phyloP scores from a whole-genome alignment of 2,329 filamentous ascomycete species.

The Xylaria digitata region DNA sequence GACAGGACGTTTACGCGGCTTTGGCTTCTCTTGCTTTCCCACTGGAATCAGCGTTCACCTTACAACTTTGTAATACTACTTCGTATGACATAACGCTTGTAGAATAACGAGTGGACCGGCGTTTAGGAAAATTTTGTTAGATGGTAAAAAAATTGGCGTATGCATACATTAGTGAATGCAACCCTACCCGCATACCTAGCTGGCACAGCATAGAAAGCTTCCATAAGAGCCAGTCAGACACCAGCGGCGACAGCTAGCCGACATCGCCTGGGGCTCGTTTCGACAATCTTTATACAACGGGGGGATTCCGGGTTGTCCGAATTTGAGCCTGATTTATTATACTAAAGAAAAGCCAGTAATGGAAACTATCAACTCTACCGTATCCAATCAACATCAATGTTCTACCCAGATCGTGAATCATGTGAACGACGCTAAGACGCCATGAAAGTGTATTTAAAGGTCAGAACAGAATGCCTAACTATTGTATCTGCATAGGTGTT shows the following conservation, averaged over 20 bases:
- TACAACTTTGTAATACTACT: slow-evolving; percentile 3
- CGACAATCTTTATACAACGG: too few relatives aligned
- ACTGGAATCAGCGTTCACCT: neutral
- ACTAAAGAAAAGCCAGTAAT: too few relatives aligned
- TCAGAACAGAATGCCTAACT: too few relatives aligned
- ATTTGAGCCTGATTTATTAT: too few relatives aligned
- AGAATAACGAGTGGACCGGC: neutral
- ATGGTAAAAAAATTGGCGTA: neutral
- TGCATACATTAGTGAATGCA: neutral
- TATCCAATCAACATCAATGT: too few relatives aligned
- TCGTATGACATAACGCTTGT: slow-evolving; percentile 2
- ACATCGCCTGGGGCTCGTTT: neutral
- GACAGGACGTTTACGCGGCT: neutral
- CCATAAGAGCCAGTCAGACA: neutral
- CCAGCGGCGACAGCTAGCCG: neutral
- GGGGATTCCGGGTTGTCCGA: too few relatives aligned
- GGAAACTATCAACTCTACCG: too few relatives aligned
- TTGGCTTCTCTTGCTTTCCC: neutral
- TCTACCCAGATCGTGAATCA: too few relatives aligned
- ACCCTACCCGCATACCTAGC: neutral
- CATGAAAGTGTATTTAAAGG: too few relatives aligned
- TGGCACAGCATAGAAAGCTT: neutral
- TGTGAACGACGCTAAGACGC: too few relatives aligned
- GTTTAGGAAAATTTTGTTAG: slow-evolving; percentile 8
- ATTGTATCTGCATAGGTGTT: too few relatives aligned